phyloP scores from a whole-genome alignment of 2,329 filamentous ascomycete species.

The Apiospora phragmitis region DNA sequence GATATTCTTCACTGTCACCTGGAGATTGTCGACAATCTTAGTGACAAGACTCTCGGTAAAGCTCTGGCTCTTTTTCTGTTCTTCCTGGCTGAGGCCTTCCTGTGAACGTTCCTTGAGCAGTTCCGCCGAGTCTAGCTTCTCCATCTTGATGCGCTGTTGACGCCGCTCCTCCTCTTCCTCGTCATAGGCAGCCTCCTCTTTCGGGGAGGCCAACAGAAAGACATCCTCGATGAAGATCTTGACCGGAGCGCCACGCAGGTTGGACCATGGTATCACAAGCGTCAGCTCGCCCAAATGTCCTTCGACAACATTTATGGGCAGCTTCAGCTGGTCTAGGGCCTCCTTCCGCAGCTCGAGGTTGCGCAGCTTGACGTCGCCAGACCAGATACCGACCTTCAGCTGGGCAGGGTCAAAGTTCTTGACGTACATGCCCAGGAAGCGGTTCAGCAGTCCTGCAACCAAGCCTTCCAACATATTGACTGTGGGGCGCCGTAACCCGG shows the following conservation, averaged over 20 bases:
- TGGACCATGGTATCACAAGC: conserved; percentile 95
- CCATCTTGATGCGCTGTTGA: conserved; percentile 93
- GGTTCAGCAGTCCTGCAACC: conserved; percentile 94
- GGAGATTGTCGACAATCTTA: conserved; percentile 97
- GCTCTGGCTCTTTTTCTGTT: conserved; percentile 96
- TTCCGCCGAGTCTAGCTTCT: conserved; percentile 96
- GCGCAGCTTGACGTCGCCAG: conserved; percentile 91
- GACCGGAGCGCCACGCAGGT: conserved; percentile 89
- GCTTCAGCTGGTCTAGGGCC: conserved; percentile 93
- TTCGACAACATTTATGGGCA: conserved; percentile 95
- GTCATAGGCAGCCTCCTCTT: conserved; percentile 92
- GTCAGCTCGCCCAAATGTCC: conserved; percentile 92
- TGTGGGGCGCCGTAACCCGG: conserved; percentile 68
- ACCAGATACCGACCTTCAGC: conserved; percentile 98
- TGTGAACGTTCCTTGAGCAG: conserved; percentile 86
- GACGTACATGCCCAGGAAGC: conserved; percentile 99
- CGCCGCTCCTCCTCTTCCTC: conserved; percentile 88
- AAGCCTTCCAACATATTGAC: conserved; percentile 91
- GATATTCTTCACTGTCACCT: conserved; percentile 97
- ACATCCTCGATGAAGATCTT: conserved; percentile 97
- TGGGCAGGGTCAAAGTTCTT: conserved; percentile 99
- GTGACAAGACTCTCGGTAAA: conserved; percentile 94
- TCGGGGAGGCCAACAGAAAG: conserved; percentile 90
- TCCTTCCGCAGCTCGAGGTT: conserved; percentile 91
- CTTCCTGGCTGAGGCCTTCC: conserved; percentile 92